Evolutionary conservation across 306 rosid species (phyloP).

Genomic region (Vigna unguiculata): DNA sequence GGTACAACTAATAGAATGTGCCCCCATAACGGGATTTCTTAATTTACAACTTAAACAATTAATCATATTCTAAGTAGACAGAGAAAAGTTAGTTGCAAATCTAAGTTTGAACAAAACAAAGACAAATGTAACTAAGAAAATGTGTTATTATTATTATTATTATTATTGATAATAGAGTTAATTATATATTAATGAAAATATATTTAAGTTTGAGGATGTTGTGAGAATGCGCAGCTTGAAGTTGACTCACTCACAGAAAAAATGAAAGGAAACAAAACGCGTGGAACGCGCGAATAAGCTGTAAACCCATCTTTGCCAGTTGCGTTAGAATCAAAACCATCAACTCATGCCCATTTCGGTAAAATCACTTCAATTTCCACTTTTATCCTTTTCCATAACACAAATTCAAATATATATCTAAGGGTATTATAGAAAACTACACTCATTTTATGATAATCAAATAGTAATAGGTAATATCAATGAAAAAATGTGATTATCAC

Average conservation of each 20-base stretch:
- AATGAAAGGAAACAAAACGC: constrained; percentile 43
- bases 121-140: not conserved
- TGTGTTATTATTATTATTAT: not conserved
- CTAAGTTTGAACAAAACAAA: constrained; percentile 1
- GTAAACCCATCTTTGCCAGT: constrained; percentile 50
- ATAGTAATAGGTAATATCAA: too few relatives aligned
- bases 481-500: too few relatives aligned
- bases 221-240: constrained; percentile 26
- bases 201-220: not conserved
- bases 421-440: too few relatives aligned
- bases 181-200: not conserved
- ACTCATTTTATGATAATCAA: not conserved
- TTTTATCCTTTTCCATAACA: not conserved
- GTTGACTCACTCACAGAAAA: constrained; percentile 22
- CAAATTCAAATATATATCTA: not conserved
- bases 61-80: constrained; percentile 2
- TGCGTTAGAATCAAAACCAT: not conserved
- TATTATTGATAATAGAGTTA: not conserved
- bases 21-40: not conserved
- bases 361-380: constrained; percentile 8
- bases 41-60: constrained; percentile 27
- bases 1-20: constrained; percentile 31
- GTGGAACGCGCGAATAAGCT: constrained; percentile 54
- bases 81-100: not conserved
- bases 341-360: constrained; percentile 6